Base-by-base conservation (phyloP, 805 yeast genomes). In the Lachancea mirantina region DNA sequence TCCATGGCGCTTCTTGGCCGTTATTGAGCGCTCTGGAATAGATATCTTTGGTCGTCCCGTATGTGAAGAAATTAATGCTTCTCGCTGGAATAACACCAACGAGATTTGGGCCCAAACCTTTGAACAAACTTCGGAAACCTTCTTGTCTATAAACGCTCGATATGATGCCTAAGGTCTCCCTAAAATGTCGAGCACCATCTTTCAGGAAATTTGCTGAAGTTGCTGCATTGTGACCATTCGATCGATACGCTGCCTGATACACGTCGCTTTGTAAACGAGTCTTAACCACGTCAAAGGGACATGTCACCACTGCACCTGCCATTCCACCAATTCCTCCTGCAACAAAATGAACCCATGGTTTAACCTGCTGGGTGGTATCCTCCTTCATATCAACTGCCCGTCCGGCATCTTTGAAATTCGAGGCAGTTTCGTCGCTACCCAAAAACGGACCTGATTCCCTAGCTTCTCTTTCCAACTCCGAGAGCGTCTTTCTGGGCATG, bases 31-130 rank as follows among this genome's bases (percentile, higher is more conserved):
- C 65, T 13, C 62, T 62, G 6, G 84, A 69, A n/a, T 87, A 57
- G 10, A 81, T 31, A 15, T 83, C 89, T 50, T 92, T 92, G 4
- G 94, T 76, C n/a, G 84, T 68, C n/a, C 96, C 95, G 56, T 92
- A 92, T 0, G 96, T 85, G 67, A 88, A 88, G 57, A 92, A 92
- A 59, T 92, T 92, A 43, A 92, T 94, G 18, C 96, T 82, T 56
- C 99, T 71, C 1, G 99, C 97, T 0, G 99, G 99, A 25, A 92
- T 89, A 10, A 92, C 97, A 34, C 99, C 99, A 11, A 89, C 94
- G 46, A 92, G 66, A 49, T 89, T 92, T 7, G 99, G 98, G 0
- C 98, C 98, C 31, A 92, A 64, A 8, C 99, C 99, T 61, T 84
- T 83, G 61, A 92, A 92, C 28, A 92, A 64, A 4, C 97, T 89